phyloP scores from a whole-genome alignment of 441 rosid genomes.

The Melastoma candidum region DNA sequence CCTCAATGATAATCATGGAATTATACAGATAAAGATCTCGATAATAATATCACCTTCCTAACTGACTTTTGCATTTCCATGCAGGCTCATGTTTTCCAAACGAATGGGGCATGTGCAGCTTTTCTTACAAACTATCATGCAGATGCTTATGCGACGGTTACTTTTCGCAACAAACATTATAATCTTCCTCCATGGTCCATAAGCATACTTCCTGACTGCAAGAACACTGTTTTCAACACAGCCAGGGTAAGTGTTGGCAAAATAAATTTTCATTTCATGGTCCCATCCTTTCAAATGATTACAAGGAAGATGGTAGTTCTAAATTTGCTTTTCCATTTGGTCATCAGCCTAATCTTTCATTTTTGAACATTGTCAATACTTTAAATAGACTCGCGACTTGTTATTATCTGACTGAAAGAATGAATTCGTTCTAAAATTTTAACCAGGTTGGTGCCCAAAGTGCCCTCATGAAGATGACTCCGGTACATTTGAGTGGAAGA shows the following conservation, averaged over 20 bases:
- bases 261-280: too few relatives aligned
- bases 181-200: slow-evolving; percentile 18
- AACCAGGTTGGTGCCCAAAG: slow-evolving; percentile 16
- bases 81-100: slow-evolving; percentile 11
- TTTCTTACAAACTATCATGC: slow-evolving; percentile 16
- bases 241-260: slow-evolving; percentile 8
- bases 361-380: too few relatives aligned
- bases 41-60: background rate
- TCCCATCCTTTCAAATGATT: background rate
- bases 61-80: background rate
- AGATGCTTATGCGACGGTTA: slow-evolving; percentile 1
- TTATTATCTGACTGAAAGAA: too few relatives aligned
- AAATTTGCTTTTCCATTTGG: background rate
- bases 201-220: slow-evolving; percentile 19
- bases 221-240: slow-evolving; percentile 13
- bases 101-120: slow-evolving; percentile 8
- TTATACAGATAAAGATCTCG: background rate
- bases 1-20: slow-evolving; percentile 1
- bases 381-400: too few relatives aligned
- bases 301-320: too few relatives aligned
- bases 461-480: slow-evolving; percentile 15
- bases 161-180: slow-evolving; percentile 5
- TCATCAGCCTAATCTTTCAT: background rate
- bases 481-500: background rate
- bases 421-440: too few relatives aligned